These are phyloP conservation scores for Naumovozyma dairenensis DNA, from an alignment of 805 yeast genomes.

Conservation along the genomic window DNA sequence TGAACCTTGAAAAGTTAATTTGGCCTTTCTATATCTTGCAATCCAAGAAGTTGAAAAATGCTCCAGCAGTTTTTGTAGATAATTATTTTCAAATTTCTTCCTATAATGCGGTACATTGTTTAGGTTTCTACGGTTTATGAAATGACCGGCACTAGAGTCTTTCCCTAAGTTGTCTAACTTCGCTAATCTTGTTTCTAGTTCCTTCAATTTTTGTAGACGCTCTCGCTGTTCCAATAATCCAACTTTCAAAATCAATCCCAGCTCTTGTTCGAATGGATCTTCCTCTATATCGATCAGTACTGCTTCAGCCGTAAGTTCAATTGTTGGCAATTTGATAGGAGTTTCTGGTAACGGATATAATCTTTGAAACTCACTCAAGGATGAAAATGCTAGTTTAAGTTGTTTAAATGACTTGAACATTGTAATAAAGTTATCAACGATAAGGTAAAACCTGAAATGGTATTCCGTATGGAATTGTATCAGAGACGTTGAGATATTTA, in stretches of 20 bases:
- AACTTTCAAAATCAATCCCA: conserved; percentile 46
- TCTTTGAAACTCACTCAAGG: conserved; percentile 21
- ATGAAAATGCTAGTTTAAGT: conserved; percentile 34
- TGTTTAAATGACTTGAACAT: conserved; percentile 40
- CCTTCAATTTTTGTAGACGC: conserved; percentile 33
- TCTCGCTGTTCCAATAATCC: conserved; percentile 49
- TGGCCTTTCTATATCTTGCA: conserved; percentile 26
- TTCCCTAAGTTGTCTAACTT: no score
- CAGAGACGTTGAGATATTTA: conserved; percentile 10
- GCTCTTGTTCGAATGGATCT: conserved; percentile 56
- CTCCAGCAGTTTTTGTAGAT: conserved; percentile 15
- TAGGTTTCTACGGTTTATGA: not conserved
- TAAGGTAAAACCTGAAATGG: conserved; percentile 35
- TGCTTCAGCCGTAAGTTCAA: conserved; percentile 33
- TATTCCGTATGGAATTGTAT: conserved; percentile 27
- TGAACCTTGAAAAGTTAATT: conserved; percentile 21
- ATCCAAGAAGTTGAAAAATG: conserved; percentile 37
- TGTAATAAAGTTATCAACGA: conserved; percentile 42
- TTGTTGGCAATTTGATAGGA: conserved; percentile 31
- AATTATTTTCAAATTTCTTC: conserved; percentile 4
- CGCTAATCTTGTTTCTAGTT: conserved; percentile 17
- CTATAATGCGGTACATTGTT: not conserved
- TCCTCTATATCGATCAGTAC: conserved; percentile 46
- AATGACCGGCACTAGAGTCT: not conserved
- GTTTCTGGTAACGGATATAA: conserved; percentile 21